Percentiles rank a stretch among this genome's conserved stretches.
Conservation (phyloP, 2,329 filamentous ascomycete genomes). For the Aspergillus clavatus region DNA sequence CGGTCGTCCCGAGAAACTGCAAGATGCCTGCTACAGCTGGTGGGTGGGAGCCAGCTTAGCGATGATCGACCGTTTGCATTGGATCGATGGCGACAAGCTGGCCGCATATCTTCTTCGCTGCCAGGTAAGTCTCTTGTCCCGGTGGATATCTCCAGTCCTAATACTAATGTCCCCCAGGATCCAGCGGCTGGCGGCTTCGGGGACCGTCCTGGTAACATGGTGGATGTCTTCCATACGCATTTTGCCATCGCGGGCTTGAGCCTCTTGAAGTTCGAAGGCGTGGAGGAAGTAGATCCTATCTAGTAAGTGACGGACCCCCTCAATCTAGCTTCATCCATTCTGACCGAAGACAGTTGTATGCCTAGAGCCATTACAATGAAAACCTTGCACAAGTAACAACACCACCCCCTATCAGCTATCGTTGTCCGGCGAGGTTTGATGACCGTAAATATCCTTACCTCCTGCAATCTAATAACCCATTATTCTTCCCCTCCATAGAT, state of each 20-base stretch:
- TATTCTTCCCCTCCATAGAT: conserved; percentile 47
- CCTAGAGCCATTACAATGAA: conserved; percentile 62
- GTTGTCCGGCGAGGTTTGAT: too few species aligned
- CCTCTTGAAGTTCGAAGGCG: conserved; percentile 69
- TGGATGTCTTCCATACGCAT: conserved; percentile 92
- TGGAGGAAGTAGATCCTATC: conserved; percentile 77
- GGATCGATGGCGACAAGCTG: conserved; percentile 83
- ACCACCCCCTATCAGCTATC: too few species aligned
- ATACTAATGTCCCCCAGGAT: conserved; percentile 50
- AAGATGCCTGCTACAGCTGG: conserved; percentile 99
- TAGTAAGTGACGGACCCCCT: conserved; percentile 56
- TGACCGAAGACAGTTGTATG: conserved; percentile 54
- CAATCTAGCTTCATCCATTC: conserved; percentile 1
- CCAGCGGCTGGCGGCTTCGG: conserved; percentile 76
- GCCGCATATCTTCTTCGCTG: conserved; percentile 77
- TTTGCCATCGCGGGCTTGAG: conserved; percentile 88
- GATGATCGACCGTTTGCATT: conserved; percentile 82
- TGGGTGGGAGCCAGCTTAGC: conserved; percentile 91
- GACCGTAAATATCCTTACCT: conserved; percentile 42
- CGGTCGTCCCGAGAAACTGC: conserved; percentile 87
- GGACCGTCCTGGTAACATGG: conserved; percentile 87
- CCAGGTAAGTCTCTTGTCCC: conserved; percentile 50
- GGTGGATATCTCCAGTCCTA: neutral
- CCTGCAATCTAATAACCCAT: conserved; percentile 68
- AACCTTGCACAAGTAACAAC: conserved; percentile 45